These are phyloP conservation scores for Fusarium staphyleae DNA, from an alignment of 2,329 filamentous ascomycete species.

Conservation along the genomic window DNA sequence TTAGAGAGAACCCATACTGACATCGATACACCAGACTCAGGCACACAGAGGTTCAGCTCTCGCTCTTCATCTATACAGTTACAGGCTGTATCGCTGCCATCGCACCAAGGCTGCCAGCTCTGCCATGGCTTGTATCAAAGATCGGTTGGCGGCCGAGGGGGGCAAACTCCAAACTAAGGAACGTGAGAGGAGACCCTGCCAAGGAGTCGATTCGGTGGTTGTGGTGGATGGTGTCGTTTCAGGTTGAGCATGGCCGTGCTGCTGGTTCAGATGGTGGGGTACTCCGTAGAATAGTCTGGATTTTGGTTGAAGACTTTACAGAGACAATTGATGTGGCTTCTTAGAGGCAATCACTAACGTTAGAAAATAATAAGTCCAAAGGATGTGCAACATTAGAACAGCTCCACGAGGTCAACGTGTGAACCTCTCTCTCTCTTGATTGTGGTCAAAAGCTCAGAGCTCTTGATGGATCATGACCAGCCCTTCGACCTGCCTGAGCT, in stretches of 20 bases:
- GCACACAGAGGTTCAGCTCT: constrained; percentile 6
- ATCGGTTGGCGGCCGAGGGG: constrained; percentile 32
- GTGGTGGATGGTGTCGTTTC: constrained; percentile 36
- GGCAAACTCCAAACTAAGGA: background rate
- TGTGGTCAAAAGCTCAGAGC: too few species aligned
- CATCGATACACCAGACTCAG: constrained; percentile 19
- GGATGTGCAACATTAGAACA: too few species aligned
- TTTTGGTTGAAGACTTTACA: too few species aligned
- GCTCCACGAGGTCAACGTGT: too few species aligned
- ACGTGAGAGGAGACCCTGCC: background rate
- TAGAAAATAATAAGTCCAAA: too few species aligned
- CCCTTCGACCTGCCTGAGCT: background rate
- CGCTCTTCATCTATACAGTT: constrained; percentile 6
- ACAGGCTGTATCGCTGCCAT: constrained; percentile 19
- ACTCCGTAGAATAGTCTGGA: background rate
- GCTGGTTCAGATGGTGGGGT: constrained; percentile 1
- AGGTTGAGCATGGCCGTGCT: constrained; percentile 30
- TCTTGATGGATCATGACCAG: too few species aligned
- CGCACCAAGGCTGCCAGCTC: constrained; percentile 11
- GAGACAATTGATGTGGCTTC: too few species aligned
- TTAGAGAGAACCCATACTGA: constrained; percentile 12
- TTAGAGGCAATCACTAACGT: too few species aligned
- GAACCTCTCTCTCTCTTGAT: too few species aligned
- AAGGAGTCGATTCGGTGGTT: constrained; percentile 14
- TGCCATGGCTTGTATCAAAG: constrained; percentile 31